Conservation (phyloP, 139 green algal species). For the Volvox africanus region DNA sequence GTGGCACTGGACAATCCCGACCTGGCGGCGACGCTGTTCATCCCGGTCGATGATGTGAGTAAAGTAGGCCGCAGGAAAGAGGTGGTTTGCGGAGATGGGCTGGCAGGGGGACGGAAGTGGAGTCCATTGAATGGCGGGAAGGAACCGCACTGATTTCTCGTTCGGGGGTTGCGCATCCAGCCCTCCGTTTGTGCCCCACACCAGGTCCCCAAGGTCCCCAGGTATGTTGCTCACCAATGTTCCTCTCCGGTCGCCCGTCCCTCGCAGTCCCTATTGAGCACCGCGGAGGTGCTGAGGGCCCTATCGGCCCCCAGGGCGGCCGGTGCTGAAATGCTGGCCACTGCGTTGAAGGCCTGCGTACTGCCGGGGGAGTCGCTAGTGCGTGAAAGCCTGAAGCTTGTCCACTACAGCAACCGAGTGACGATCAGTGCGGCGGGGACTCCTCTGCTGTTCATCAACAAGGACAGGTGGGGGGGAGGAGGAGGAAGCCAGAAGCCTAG, state of each 20-base stretch:
- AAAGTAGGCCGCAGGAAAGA: too few species aligned
- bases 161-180: too few species aligned
- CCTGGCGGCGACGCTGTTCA: slow-evolving; percentile 10
- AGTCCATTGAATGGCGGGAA: too few species aligned
- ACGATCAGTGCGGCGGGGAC: background rate
- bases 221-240: too few species aligned
- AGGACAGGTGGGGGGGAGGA: background rate
- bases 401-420: background rate
- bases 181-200: too few species aligned
- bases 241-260: too few species aligned
- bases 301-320: background rate
- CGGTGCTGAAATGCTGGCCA: background rate
- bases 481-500: background rate
- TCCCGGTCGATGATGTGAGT: background rate
- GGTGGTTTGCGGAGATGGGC: too few species aligned
- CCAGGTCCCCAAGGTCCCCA: too few species aligned
- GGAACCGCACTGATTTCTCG: too few species aligned
- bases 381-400: background rate
- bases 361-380: background rate
- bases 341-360: background rate
- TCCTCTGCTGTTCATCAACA: background rate
- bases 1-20: background rate
- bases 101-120: too few species aligned
- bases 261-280: background rate
- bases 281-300: background rate